Conservation (phyloP, 345 rosid species). For the Eucalyptus decipiens region DNA sequence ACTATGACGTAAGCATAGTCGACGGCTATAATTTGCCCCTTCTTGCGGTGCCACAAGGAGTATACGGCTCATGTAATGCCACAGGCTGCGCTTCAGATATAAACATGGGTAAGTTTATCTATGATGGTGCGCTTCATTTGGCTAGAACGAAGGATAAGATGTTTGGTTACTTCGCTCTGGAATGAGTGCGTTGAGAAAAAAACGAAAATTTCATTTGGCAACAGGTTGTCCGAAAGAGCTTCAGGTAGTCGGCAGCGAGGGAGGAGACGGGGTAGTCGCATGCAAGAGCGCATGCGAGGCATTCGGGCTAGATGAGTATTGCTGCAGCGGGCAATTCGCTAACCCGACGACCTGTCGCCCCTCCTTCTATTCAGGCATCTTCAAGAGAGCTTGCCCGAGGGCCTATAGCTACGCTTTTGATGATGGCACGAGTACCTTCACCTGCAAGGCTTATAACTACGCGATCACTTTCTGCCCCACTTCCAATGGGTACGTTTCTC, state of each 20-base stretch:
- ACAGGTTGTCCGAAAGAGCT: slow-evolving; percentile 89
- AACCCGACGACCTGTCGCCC: slow-evolving; percentile 70
- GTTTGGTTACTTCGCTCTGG: background rate
- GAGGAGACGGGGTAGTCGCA: slow-evolving; percentile 36
- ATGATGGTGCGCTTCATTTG: background rate
- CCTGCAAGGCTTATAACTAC: slow-evolving; percentile 80
- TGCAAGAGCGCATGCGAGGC: slow-evolving; percentile 90
- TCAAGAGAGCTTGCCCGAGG: slow-evolving; percentile 80
- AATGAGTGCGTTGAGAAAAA: background rate
- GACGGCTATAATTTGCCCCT: slow-evolving; percentile 87
- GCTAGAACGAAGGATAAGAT: background rate
- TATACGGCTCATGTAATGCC: slow-evolving; percentile 60
- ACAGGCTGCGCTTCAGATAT: slow-evolving; percentile 69
- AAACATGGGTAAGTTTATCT: slow-evolving; percentile 35
- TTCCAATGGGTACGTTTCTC: slow-evolving; percentile 10
- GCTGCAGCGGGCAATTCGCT: slow-evolving; percentile 89
- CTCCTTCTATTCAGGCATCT: slow-evolving; percentile 58
- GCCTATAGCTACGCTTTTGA: slow-evolving; percentile 87
- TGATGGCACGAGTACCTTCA: slow-evolving; percentile 71
- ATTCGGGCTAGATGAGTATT: slow-evolving; percentile 74
- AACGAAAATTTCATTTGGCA: background rate
- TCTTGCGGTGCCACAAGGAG: slow-evolving; percentile 54
- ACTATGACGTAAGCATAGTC: slow-evolving; percentile 70
- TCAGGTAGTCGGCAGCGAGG: slow-evolving; percentile 60
- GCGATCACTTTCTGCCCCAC: slow-evolving; percentile 68